These are phyloP conservation scores for Pythium scleroteichum DNA, from an alignment of 352 stramenopile species.

Conservation along the genomic window DNA sequence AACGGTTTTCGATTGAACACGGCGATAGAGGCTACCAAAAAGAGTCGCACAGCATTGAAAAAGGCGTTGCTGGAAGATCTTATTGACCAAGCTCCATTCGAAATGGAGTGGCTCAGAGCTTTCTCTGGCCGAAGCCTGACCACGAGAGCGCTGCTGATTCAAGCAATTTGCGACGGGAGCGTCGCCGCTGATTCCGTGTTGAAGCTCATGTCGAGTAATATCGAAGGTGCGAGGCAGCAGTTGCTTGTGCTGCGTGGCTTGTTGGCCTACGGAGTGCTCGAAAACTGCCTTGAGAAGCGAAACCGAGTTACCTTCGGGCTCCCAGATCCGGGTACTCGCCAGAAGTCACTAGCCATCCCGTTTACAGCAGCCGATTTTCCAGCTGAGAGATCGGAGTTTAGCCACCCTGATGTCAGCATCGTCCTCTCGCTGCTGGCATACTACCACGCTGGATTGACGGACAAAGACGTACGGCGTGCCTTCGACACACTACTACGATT, in stretches of 20 bases:
- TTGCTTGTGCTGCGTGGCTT: slow-evolving; percentile 75
- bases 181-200: slow-evolving; percentile 29
- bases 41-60: slow-evolving; percentile 26
- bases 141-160: slow-evolving; percentile 30
- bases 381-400: slow-evolving; percentile 83
- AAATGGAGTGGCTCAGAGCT: slow-evolving; percentile 63
- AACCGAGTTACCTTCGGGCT: slow-evolving; percentile 84
- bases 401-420: slow-evolving; percentile 86
- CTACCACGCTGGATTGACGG: slow-evolving; percentile 73
- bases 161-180: slow-evolving; percentile 37
- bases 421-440: slow-evolving; percentile 82
- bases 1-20: slow-evolving; percentile 45
- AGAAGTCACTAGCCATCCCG: slow-evolving; percentile 82
- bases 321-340: slow-evolving; percentile 32
- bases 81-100: slow-evolving; percentile 54
- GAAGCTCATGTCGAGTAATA: slow-evolving; percentile 5
- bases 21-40: slow-evolving; percentile 17
- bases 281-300: slow-evolving; percentile 86
- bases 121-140: slow-evolving; percentile 8
- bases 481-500: slow-evolving; percentile 65
- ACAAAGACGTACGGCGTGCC: slow-evolving; percentile 46
- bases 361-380: slow-evolving; percentile 86
- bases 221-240: slow-evolving; percentile 33
- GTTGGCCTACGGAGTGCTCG: slow-evolving; percentile 72
- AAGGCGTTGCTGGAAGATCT: slow-evolving; percentile 58